phyloP scores from a whole-genome alignment of 116 monocot species.

The Iris pallida region DNA sequence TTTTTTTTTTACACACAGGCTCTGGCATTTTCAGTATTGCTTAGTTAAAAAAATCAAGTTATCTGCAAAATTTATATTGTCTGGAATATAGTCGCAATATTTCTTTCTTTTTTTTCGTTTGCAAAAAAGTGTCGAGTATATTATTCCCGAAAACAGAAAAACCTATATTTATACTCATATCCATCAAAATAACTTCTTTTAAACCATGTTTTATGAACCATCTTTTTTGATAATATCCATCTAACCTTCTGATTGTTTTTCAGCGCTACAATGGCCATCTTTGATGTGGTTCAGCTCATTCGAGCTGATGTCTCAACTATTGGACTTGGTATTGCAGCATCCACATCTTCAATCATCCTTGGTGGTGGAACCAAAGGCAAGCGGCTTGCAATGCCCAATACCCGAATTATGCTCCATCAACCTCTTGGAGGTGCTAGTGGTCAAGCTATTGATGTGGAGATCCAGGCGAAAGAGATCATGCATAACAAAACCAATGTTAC shows the following conservation, averaged over 20 bases:
- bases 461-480: conserved; percentile 78
- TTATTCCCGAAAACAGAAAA: too few relatives aligned
- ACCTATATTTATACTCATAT: too few relatives aligned
- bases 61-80: too few relatives aligned
- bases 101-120: too few relatives aligned
- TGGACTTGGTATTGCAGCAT: conserved; percentile 77
- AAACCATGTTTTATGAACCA: too few relatives aligned
- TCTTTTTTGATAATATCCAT: background rate
- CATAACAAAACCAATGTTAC: conserved; percentile 68
- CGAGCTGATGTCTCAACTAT: conserved; percentile 84
- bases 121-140: too few relatives aligned
- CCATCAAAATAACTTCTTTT: too few relatives aligned
- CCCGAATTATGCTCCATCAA: conserved; percentile 90
- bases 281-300: conserved; percentile 77
- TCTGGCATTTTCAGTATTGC: too few relatives aligned
- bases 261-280: conserved; percentile 96
- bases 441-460: conserved; percentile 73
- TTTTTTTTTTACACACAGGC: too few relatives aligned
- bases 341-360: conserved; percentile 75
- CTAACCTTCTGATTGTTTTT: conserved; percentile 4
- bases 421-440: conserved; percentile 94
- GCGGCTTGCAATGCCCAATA: conserved; percentile 83
- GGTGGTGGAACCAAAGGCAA: conserved; percentile 85
- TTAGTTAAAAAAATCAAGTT: too few relatives aligned
- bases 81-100: too few relatives aligned